Conservation (phyloP, 208 protist species). For the Trypanosoma lewisi region DNA sequence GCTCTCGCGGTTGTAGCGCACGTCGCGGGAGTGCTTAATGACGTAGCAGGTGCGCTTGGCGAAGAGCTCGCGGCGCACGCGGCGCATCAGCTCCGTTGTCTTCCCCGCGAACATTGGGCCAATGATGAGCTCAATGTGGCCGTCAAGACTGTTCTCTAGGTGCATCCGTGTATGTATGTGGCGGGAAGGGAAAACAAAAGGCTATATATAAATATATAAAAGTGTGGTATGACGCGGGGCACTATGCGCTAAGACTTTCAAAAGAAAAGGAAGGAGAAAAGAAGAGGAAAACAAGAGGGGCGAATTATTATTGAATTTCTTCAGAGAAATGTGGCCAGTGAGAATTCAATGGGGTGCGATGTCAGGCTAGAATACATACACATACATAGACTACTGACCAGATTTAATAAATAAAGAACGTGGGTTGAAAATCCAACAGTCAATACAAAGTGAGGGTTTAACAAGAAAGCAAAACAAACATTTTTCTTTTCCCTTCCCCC, state of each 20-base stretch:
- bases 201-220: too few species aligned
- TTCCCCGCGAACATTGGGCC: constrained; percentile 96
- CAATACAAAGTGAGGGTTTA: too few species aligned
- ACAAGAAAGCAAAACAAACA: background rate
- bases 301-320: too few species aligned
- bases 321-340: too few species aligned
- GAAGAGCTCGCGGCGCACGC: constrained; percentile 81
- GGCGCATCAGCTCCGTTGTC: constrained; percentile 92
- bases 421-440: background rate
- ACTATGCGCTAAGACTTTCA: too few species aligned
- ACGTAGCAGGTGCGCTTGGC: constrained; percentile 78
- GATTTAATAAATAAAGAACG: background rate
- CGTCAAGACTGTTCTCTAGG: background rate
- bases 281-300: too few species aligned
- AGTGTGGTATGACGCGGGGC: too few species aligned
- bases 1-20: constrained; percentile 74
- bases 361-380: too few species aligned
- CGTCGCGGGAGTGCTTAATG: constrained; percentile 92
- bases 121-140: constrained; percentile 91
- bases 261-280: too few species aligned
- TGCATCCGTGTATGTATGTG: background rate
- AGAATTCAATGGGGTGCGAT: too few species aligned
- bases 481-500: background rate
- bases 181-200: too few species aligned
- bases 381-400: too few species aligned